phyloP scores from a whole-genome alignment of 306 rosid genomes.

The Amphicarpaea edgeworthii region DNA sequence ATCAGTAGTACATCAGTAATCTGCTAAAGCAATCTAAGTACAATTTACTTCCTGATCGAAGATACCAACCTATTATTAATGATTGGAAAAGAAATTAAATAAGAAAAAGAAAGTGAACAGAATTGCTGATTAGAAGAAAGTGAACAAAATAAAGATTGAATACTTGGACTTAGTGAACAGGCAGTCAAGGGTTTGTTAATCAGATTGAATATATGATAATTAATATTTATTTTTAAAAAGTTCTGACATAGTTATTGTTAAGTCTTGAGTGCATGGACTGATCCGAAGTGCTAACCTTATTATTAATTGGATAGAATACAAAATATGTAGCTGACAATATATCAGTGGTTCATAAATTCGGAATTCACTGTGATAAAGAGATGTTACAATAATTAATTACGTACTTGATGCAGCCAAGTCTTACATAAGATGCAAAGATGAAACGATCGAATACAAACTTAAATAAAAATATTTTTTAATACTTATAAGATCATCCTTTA shows the following conservation, averaged over 20 bases:
- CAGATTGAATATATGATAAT: neutral
- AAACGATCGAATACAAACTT: neutral
- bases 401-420: conserved; percentile 10
- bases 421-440: neutral
- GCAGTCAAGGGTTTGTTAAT: conserved; percentile 71
- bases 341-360: neutral
- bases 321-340: neutral
- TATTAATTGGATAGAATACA: neutral
- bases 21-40: conserved; percentile 1
- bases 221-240: neutral
- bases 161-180: conserved; percentile 60
- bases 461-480: neutral
- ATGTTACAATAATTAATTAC: neutral
- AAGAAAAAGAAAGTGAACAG: neutral
- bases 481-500: neutral
- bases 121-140: neutral
- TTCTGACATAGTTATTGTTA: conserved; percentile 19
- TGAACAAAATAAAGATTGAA: neutral
- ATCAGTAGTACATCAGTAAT: conserved; percentile 1
- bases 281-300: neutral
- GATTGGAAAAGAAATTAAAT: neutral
- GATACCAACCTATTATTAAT: neutral
- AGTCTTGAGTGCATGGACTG: neutral
- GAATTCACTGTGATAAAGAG: conserved; percentile 4
- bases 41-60: neutral